A percentile compares a stretch with the other conserved stretches of the same genome.
These are phyloP conservation scores for Codiaeum variegatum DNA, from an alignment of 441 rosid species.

Conservation along the genomic window DNA sequence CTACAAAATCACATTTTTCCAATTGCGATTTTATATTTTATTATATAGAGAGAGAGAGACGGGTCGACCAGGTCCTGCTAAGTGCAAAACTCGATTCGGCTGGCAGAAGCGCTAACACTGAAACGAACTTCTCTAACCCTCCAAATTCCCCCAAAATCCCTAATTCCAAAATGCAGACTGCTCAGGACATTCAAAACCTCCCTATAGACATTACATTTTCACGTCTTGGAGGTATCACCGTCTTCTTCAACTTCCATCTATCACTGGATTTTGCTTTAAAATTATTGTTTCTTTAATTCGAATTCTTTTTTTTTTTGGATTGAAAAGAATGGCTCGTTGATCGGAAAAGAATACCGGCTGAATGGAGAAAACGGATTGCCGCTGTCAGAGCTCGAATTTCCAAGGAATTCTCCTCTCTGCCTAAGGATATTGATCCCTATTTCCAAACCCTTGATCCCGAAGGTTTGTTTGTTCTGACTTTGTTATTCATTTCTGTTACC, in stretches of 20 bases:
- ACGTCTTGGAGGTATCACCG: constrained; percentile 72
- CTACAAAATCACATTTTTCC: too few species aligned
- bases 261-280: not conserved
- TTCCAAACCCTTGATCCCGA: constrained; percentile 74
- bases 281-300: not conserved
- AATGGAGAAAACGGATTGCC: constrained; percentile 79
- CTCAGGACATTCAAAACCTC: constrained; percentile 78
- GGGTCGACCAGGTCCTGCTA: not conserved
- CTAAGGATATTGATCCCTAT: constrained; percentile 74
- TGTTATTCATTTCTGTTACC: not conserved
- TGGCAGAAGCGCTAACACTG: not conserved
- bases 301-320: constrained; percentile 14
- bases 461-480: constrained; percentile 33
- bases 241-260: constrained; percentile 5
- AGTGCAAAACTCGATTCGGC: not conserved
- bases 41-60: too few species aligned
- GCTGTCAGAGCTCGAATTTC: constrained; percentile 62
- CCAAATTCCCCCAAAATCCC: not conserved
- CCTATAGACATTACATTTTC: constrained; percentile 93
- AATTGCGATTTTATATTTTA: too few species aligned
- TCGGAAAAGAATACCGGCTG: constrained; percentile 87
- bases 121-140: not conserved
- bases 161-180: constrained; percentile 40
- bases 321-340: constrained; percentile 90
- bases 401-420: constrained; percentile 71